phyloP scores from a whole-genome alignment of 202 grass and related monocot species.

The Cymbopogon flexuosus region DNA sequence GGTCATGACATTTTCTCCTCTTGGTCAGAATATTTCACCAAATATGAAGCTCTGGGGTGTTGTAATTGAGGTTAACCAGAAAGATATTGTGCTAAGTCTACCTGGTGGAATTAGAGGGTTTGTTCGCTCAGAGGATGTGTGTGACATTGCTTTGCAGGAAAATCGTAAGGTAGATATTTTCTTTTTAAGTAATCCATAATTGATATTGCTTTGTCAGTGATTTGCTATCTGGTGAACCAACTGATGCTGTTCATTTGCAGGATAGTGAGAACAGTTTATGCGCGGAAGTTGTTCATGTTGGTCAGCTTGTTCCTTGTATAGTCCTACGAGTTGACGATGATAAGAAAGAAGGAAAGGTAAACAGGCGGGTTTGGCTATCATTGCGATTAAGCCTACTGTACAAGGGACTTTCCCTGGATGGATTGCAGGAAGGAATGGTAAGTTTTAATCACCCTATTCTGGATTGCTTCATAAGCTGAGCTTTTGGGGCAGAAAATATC shows the following conservation, averaged over 20 bases:
- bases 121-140: slow-evolving; percentile 73
- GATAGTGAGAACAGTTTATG: slow-evolving; percentile 57
- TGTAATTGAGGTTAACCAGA: slow-evolving; percentile 82
- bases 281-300: slow-evolving; percentile 61
- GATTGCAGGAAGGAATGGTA: slow-evolving; percentile 95
- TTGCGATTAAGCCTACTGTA: slow-evolving; percentile 70
- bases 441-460: slow-evolving; percentile 12
- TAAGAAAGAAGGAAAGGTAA: slow-evolving; percentile 82
- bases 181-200: not conserved
- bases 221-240: slow-evolving; percentile 11
- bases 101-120: slow-evolving; percentile 90
- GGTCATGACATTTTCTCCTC: not conserved
- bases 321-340: slow-evolving; percentile 77
- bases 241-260: slow-evolving; percentile 37
- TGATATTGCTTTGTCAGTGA: not conserved
- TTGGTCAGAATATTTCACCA: slow-evolving; percentile 79
- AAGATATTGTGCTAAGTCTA: slow-evolving; percentile 81
- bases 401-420: slow-evolving; percentile 81
- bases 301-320: slow-evolving; percentile 81
- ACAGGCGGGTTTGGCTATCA: slow-evolving; percentile 75
- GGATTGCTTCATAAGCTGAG: slow-evolving; percentile 9
- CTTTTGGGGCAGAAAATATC: slow-evolving; percentile 1
- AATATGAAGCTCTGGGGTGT: slow-evolving; percentile 89
- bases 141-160: slow-evolving; percentile 38
- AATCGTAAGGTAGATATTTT: slow-evolving; percentile 49